Evolutionary conservation across 106 monocot genomes (phyloP).

Genomic region (Dendrobium officinale): DNA sequence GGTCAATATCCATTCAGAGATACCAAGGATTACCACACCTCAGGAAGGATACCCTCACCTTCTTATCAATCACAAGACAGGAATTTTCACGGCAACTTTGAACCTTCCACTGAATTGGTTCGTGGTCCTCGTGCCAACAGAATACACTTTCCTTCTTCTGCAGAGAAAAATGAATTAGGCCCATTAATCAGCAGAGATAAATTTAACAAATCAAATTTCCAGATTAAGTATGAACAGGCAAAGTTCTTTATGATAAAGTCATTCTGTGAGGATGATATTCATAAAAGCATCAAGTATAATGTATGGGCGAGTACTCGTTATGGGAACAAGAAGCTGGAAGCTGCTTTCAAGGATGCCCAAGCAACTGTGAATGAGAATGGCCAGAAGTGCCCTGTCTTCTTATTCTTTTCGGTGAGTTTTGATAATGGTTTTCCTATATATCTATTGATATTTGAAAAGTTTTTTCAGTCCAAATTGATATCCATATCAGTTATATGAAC

Average conservation of each 20-base stretch:
- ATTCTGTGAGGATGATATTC: slow-evolving; percentile 77
- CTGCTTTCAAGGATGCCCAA: slow-evolving; percentile 56
- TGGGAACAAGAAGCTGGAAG: slow-evolving; percentile 85
- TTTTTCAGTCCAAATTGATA: background rate
- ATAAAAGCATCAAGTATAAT: slow-evolving; percentile 88
- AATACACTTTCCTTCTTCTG: slow-evolving; percentile 15
- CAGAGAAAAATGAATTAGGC: slow-evolving; percentile 12
- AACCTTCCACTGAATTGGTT: slow-evolving; percentile 23
- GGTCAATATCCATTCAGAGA: slow-evolving; percentile 5
- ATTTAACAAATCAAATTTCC: slow-evolving; percentile 62
- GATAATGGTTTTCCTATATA: background rate
- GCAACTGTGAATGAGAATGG: slow-evolving; percentile 20
- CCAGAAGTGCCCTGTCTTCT: slow-evolving; percentile 68
- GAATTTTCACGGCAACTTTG: slow-evolving; percentile 16
- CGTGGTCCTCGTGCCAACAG: slow-evolving; percentile 60
- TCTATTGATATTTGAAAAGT: background rate
- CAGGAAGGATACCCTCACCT: slow-evolving; percentile 12
- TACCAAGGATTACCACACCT: slow-evolving; percentile 7
- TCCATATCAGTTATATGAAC: background rate
- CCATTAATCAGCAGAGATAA: slow-evolving; percentile 14
- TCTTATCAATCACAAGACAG: slow-evolving; percentile 8
- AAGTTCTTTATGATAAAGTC: slow-evolving; percentile 95
- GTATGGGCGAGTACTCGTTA: slow-evolving; percentile 83
- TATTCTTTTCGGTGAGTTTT: slow-evolving; percentile 86
- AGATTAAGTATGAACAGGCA: slow-evolving; percentile 57